Conservation (phyloP, 2,329 filamentous ascomycete species). For the Ophiostoma perfectum region DNA sequence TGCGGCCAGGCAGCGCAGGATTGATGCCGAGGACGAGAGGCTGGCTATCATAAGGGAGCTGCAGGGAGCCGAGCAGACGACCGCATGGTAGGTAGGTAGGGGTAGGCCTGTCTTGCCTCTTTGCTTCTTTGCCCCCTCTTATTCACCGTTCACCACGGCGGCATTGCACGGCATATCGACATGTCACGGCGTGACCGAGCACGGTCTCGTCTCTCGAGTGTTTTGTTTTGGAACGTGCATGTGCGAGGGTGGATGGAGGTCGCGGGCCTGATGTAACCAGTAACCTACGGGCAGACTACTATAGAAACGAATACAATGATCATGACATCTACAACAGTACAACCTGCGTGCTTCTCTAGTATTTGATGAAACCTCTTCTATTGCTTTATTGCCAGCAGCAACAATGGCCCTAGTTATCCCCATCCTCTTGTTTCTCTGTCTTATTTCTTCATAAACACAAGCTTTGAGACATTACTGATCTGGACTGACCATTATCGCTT, state of each 20-base stretch:
- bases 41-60: neutral
- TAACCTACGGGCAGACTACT: neutral
- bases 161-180: constrained; percentile 10
- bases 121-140: neutral
- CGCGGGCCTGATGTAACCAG: neutral
- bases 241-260: neutral
- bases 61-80: neutral
- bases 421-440: neutral
- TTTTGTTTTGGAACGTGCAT: neutral
- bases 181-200: constrained; percentile 12
- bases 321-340: neutral
- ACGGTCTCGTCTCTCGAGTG: neutral
- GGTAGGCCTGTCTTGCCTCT: neutral
- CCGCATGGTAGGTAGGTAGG: neutral
- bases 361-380: no score
- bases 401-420: no score
- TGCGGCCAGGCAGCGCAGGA: constrained; percentile 18
- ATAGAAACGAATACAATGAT: neutral
- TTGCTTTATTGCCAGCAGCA: no score
- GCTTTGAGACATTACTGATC: constrained; percentile 4
- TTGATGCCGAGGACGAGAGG: neutral
- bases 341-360: no score
- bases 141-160: neutral
- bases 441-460: neutral
- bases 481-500: neutral